These are phyloP conservation scores for Xylaria polymorpha DNA, from an alignment of 2,329 filamentous ascomycete species.

Conservation along the genomic window DNA sequence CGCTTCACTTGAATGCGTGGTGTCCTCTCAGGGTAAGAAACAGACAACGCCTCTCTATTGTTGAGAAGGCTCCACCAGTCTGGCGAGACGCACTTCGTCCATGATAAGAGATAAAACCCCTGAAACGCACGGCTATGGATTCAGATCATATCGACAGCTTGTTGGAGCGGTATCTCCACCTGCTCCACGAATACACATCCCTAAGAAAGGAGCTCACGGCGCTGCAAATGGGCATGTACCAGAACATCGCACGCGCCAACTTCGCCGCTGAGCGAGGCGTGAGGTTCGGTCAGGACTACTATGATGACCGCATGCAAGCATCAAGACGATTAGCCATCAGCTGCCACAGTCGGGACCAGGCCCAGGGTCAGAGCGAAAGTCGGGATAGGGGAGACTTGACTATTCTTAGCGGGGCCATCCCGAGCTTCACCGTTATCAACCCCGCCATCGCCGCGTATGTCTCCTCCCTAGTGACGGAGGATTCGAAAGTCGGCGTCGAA, in stretches of 20 bases:
- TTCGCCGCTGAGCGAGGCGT: conserved; percentile 73
- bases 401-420: conserved; percentile 27
- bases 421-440: conserved; percentile 42
- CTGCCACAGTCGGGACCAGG: not conserved
- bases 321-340: conserved; percentile 56
- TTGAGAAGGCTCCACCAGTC: not conserved
- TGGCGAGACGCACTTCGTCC: not conserved
- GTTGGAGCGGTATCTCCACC: conserved; percentile 71
- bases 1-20: not conserved
- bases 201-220: conserved; percentile 66
- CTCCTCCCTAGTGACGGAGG: conserved; percentile 4
- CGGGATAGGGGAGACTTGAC: conserved; percentile 10
- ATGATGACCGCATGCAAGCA: conserved; percentile 79
- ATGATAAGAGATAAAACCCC: not conserved
- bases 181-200: conserved; percentile 74
- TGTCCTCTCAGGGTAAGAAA: not conserved
- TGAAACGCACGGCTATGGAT: conserved; percentile 43
- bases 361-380: not conserved
- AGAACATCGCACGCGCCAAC: conserved; percentile 77
- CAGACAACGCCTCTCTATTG: not conserved
- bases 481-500: conserved; percentile 25
- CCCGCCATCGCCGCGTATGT: not conserved
- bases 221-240: conserved; percentile 67
- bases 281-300: conserved; percentile 76
- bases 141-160: conserved; percentile 67